Evolutionary conservation across 2,329 filamentous ascomycete genomes (phyloP).

Genomic region (Macroventuria anomochaeta): DNA sequence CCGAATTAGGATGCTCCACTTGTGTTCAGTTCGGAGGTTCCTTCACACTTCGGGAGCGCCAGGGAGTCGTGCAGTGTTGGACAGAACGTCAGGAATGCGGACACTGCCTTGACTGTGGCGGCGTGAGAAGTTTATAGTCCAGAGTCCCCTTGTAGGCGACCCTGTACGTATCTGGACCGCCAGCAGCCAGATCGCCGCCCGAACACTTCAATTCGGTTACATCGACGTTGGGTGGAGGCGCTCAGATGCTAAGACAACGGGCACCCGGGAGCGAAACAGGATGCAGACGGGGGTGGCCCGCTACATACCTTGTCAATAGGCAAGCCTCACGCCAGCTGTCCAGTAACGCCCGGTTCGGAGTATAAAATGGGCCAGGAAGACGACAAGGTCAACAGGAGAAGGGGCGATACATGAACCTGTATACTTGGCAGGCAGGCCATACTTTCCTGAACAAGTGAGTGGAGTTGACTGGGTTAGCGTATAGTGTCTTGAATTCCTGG

Average conservation of each 20-base stretch:
- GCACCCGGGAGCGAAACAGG: slow-evolving; percentile 38
- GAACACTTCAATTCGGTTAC: slow-evolving; percentile 44
- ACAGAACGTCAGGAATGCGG: slow-evolving; percentile 50
- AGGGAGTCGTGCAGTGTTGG: slow-evolving; percentile 48
- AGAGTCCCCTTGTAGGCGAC: slow-evolving; percentile 38
- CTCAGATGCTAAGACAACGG: slow-evolving; percentile 43
- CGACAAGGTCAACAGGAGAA: slow-evolving; percentile 19
- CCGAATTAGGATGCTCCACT: slow-evolving; percentile 49
- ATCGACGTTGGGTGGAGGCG: slow-evolving; percentile 46
- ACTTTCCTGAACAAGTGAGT: slow-evolving; percentile 26
- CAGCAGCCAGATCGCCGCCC: slow-evolving; percentile 47
- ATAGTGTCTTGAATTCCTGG: slow-evolving; percentile 27
- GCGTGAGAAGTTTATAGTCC: slow-evolving; percentile 48
- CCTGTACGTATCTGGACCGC: slow-evolving; percentile 50
- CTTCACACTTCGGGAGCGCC: slow-evolving; percentile 44
- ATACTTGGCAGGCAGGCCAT: slow-evolving; percentile 34
- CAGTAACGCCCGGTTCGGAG: slow-evolving; percentile 37
- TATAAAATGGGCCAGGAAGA: slow-evolving; percentile 35
- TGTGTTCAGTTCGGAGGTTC: slow-evolving; percentile 46
- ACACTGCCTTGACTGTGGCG: slow-evolving; percentile 49
- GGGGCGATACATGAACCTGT: slow-evolving; percentile 35
- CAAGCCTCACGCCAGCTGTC: slow-evolving; percentile 43
- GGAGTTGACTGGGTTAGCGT: slow-evolving; percentile 24
- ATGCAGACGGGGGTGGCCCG: slow-evolving; percentile 38
- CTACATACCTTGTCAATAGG: slow-evolving; percentile 33